Percentiles rank a stretch among this genome's conserved stretches.
Conservation (phyloP, 345 rosid genomes). For the Dipteronia dyeriana region DNA sequence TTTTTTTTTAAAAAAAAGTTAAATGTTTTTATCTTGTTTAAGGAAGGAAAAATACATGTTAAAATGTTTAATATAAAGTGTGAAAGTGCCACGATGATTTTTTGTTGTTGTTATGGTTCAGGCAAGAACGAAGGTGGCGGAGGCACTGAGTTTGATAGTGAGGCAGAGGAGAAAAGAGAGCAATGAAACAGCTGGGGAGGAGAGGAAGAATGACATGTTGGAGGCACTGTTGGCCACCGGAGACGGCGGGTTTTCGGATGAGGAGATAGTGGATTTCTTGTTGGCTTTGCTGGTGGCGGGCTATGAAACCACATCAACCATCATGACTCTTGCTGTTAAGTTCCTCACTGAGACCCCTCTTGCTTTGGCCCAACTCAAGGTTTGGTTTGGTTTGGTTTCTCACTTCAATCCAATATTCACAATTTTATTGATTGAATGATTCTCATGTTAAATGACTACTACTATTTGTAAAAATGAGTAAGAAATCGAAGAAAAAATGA, state of each 20-base stretch:
- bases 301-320: constrained; percentile 92
- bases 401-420: no score
- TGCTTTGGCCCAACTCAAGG: constrained; percentile 91
- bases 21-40: no score
- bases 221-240: constrained; percentile 64
- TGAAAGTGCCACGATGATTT: not conserved
- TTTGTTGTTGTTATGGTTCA: constrained; percentile 15
- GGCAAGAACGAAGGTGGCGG: constrained; percentile 98
- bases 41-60: no score
- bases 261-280: constrained; percentile 85
- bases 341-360: constrained; percentile 90
- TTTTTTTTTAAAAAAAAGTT: no score
- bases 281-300: constrained; percentile 93
- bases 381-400: constrained; percentile 46
- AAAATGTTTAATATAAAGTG: no score
- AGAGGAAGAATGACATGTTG: constrained; percentile 72
- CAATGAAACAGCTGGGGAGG: constrained; percentile 45
- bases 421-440: not conserved
- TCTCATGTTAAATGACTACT: not conserved
- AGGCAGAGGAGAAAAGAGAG: constrained; percentile 60
- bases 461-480: no score
- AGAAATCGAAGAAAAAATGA: not conserved
- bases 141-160: constrained; percentile 80
- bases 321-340: constrained; percentile 96
- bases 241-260: constrained; percentile 74